Conservation (phyloP, 257 asterid genomes). For the Solanum paucissectum region DNA sequence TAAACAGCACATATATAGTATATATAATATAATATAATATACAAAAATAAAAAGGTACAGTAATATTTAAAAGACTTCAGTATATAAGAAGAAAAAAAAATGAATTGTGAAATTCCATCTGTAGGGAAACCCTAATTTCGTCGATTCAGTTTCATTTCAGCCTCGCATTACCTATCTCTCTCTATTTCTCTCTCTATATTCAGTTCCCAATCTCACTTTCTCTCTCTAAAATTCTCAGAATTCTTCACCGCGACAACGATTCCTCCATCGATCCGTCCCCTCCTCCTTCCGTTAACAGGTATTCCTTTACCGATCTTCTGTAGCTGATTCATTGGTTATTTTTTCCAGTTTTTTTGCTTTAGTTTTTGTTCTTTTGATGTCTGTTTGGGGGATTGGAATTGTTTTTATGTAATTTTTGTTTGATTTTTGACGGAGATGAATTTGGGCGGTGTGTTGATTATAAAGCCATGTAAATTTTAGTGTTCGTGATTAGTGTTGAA, state of each 20-base stretch:
- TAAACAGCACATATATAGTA: not conserved
- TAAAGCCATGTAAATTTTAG: not conserved
- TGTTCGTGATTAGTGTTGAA: not conserved
- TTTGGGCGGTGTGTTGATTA: not conserved
- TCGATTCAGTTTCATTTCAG: slow-evolving; percentile 17
- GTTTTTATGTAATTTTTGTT: not conserved
- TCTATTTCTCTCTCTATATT: not conserved
- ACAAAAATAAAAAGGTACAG: not conserved
- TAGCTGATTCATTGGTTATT: not conserved
- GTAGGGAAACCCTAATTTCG: slow-evolving; percentile 31
- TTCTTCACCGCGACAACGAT: not conserved
- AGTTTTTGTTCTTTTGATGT: not conserved
- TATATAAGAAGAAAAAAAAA: not conserved
- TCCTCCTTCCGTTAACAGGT: not conserved
- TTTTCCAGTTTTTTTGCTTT: not conserved
- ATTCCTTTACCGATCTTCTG: not conserved
- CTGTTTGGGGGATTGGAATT: not conserved
- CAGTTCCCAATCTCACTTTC: not conserved
- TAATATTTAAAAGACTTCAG: not conserved
- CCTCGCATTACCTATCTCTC: not conserved
- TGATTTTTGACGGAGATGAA: not conserved
- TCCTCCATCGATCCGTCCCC: not conserved
- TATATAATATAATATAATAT: too few relatives aligned
- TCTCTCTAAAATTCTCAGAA: not conserved
- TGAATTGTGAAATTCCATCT: not conserved